Evolutionary conservation across 1,284 basidiomycete species (phyloP), one percentile per base, ranked within the genome.

Genomic region (Coniferiporia sulphurascens): DNA sequence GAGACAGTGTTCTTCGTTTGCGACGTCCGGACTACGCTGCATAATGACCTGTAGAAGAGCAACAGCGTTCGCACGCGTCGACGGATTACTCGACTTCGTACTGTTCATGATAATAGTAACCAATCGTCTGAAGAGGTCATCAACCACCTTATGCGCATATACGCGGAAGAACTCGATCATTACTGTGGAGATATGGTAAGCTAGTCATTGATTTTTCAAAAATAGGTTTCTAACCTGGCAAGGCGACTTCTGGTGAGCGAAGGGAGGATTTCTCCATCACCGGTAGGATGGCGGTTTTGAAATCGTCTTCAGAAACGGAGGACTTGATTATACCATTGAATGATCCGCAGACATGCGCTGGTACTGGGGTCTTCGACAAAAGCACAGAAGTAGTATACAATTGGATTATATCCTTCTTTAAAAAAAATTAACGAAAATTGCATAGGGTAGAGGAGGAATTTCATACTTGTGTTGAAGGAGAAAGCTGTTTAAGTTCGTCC

Each of bases 31-130:
- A 34, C 67, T 68, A 27, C 73, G 74, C 27, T 69, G 60, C 4
- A 84, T 67, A 50, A 91, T 66, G 7, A 81, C 77, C 55, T 77
- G 76, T 76, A 93, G 89, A 4, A 96, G 75, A 0, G 74, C 69
- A 35, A 85, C 71, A 0, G 89, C 79, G 60, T 82, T 81, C 0
- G 76, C 62, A 32, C 93, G 84, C 1, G 87, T 86, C 22, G 76
- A 65, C 0, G 82, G 66, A 63, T 92, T 94, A 60, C 80, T 83
- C 0, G 93, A 95, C 72, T 94, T 95, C 19, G 91, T 77, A 53
- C 82, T 81, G 63, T 83, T 88, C 56, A 94, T 74, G 32, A 83
- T 74, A 46, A 87, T 80, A 0, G 82, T 77, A 10, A 93, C 74
- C 4, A 95, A 70, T 60, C 85, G 83, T 52, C 80, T 78, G 69